Conservation (phyloP, 169 alveolate genomes). For the Ichthyophthirius multifiliis region DNA sequence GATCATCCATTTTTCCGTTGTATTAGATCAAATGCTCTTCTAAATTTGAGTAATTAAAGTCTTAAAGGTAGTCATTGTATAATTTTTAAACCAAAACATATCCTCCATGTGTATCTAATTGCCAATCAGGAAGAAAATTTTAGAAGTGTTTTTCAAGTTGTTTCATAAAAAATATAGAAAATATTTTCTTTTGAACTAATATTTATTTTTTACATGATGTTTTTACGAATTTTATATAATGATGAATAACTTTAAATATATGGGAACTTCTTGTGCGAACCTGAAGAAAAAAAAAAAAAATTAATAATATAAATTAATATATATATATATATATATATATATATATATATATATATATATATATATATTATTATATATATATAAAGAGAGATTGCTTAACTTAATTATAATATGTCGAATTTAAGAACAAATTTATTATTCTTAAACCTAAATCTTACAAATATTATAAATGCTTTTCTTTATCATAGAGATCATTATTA, state of each 20-base stretch:
- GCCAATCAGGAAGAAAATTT: neutral
- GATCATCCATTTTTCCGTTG: neutral
- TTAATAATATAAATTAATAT: neutral
- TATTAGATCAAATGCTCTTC: neutral
- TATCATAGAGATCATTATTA: neutral
- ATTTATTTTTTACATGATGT: neutral
- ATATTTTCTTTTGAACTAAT: neutral
- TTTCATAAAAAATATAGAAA: neutral
- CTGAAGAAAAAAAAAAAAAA: neutral
- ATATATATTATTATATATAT: too few species aligned
- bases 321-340: neutral
- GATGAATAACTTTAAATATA: neutral
- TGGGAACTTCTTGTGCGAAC: constrained; percentile 1
- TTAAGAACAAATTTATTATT: neutral
- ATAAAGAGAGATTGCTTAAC: too few species aligned
- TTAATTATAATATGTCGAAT: neutral
- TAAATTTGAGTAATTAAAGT: neutral
- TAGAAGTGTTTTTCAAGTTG: neutral
- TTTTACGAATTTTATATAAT: neutral
- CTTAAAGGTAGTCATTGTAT: neutral
- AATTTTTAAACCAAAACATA: neutral
- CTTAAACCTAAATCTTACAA: neutral
- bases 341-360: too few species aligned
- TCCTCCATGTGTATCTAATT: neutral
- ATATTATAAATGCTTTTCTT: neutral